Conservation (phyloP, 257 asterid genomes). For the Lithospermum erythrorhizon region DNA sequence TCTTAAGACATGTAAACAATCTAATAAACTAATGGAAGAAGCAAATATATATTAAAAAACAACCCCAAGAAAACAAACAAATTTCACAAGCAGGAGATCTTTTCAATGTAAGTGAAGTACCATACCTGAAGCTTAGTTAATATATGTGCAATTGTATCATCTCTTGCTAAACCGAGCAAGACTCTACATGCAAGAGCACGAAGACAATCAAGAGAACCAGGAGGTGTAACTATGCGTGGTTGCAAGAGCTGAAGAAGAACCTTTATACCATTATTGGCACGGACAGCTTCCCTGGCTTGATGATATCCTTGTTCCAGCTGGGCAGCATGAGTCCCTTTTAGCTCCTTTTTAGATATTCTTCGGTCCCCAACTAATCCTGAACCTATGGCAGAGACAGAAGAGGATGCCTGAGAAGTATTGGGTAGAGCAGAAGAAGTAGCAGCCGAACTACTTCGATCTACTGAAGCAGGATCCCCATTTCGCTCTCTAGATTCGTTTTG, state of each 20-base stretch:
- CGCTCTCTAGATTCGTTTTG: slow-evolving; percentile 56
- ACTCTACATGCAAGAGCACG: slow-evolving; percentile 99
- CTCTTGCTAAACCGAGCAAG: slow-evolving; percentile 98
- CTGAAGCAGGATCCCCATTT: slow-evolving; percentile 54
- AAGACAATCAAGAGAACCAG: slow-evolving; percentile 94
- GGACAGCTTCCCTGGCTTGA: slow-evolving; percentile 97
- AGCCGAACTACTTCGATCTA: slow-evolving; percentile 48
- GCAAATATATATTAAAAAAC: too few relatives aligned
- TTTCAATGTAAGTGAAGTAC: not conserved
- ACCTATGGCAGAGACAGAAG: slow-evolving; percentile 46
- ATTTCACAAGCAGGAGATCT: not conserved
- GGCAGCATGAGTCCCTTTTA: slow-evolving; percentile 95
- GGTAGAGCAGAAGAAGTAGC: slow-evolving; percentile 30
- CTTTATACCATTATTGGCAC: slow-evolving; percentile 91
- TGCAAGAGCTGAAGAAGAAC: slow-evolving; percentile 98
- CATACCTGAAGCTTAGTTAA: slow-evolving; percentile 90
- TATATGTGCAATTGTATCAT: slow-evolving; percentile 94
- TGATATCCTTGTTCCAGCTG: slow-evolving; percentile 93
- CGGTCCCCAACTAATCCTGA: slow-evolving; percentile 98
- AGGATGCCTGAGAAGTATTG: slow-evolving; percentile 36
- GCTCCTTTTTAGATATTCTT: slow-evolving; percentile 88
- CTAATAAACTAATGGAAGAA: not conserved
- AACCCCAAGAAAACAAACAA: not conserved
- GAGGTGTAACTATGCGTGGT: slow-evolving; percentile 82
- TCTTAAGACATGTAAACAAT: not conserved